These are phyloP conservation scores for Schizosaccharomyces japonicus DNA, from an alignment of 805 yeast species.

Conservation along the genomic window DNA sequence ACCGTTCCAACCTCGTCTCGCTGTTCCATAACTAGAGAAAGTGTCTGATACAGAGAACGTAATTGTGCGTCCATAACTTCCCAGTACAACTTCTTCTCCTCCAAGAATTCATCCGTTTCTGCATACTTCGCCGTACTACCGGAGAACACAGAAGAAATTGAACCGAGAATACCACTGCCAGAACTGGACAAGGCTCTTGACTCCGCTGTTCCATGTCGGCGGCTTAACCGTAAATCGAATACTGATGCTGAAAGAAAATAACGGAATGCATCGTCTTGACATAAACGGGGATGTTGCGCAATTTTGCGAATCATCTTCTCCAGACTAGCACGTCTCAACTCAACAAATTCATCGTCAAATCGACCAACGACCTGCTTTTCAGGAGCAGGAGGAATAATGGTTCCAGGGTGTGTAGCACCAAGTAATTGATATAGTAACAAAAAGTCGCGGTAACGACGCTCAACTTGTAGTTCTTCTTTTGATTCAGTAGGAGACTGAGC, in stretches of 20 bases:
- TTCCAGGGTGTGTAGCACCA: conserved; percentile 69
- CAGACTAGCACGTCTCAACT: conserved; percentile 57
- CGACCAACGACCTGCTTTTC: conserved; percentile 84
- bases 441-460: conserved; percentile 76
- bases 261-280: conserved; percentile 50
- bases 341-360: conserved; percentile 73
- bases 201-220: not conserved
- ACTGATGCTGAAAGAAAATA: conserved; percentile 56
- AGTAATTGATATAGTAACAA: conserved; percentile 83
- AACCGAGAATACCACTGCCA: conserved; percentile 20
- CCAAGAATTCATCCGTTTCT: conserved; percentile 62
- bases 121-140: conserved; percentile 30
- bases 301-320: conserved; percentile 68
- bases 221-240: not conserved
- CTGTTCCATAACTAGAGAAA: not conserved
- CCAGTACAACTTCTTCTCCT: conserved; percentile 40
- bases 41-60: conserved; percentile 38
- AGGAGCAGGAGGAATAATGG: conserved; percentile 84
- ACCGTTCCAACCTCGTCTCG: conserved; percentile 16
- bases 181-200: not conserved
- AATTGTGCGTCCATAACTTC: conserved; percentile 55
- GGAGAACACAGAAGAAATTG: conserved; percentile 23
- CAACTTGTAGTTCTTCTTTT: conserved; percentile 27
- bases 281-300: conserved; percentile 30
- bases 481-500: conserved; percentile 17